Evolutionary conservation across 2,329 filamentous ascomycete genomes (phyloP), one percentile per base, ranked within the genome.

Genomic region (Ceratocystis alfenasii): DNA sequence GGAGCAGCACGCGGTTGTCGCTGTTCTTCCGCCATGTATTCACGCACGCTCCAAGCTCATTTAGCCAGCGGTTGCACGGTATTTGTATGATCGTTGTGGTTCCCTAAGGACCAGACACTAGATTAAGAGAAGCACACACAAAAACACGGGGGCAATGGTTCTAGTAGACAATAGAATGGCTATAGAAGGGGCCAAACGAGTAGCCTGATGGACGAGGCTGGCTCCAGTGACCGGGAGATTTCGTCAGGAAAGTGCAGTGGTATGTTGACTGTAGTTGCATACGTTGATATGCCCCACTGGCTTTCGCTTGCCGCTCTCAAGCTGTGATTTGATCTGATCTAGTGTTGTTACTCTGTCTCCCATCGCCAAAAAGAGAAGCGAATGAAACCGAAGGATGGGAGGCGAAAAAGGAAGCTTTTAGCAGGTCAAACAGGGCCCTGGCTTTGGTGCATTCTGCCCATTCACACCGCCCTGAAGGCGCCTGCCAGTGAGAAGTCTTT

Each of bases 361-460:
- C 28, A 7, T 59, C 28, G 28, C 53, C 28, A 59, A 59, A 59
- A 33, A 36, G 15, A 59, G 53, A 20, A 59, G 53, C 22, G 30
- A 33, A 62, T 41, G 22, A 30, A 30, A 63, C 28, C 17, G 30
- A 62, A 45, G 41, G 60, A 62, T 33, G 46, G 25, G 22, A 15
- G 12, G 41, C 22, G n/a, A 45, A n/a, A 28, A 33, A 28, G 28
- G 55, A 59, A 12, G 55, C 15, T 25, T 0, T 30, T 17, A 17
- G 30, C 17, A 63, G 30, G 5, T 8, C 28, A n/a, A 50, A 22
- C n/a, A 41, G 44, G 22, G 53, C 8, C 33, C 12, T 30, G 50
- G 20, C 36, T 28, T 45, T 44, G 48, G 36, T 5, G n/a, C n/a
- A 33, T 63, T 66, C n/a, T 66, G 60, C 65, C 65, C 17, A 28